Base-by-base conservation (phyloP, 2,329 filamentous ascomycete species). In the Fusarium chaquense region DNA sequence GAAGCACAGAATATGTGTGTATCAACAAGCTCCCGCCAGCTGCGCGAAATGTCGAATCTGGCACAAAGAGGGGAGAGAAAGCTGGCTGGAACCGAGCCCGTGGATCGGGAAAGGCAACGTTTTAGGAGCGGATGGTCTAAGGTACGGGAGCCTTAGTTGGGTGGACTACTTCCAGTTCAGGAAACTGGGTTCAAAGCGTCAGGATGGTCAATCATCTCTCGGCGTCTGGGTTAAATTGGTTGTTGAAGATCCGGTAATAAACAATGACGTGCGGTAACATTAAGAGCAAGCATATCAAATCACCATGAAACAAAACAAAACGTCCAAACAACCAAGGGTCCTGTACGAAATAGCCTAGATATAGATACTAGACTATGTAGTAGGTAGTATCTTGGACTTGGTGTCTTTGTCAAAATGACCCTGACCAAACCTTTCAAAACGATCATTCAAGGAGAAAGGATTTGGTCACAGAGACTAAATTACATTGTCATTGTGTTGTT, bases 141-240 rank as follows among this genome's bases (percentile, higher is more conserved):
- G 59, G 54, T 63, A 66, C 38, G 50, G 56, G 46, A 55, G 51
- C 46, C 40, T 67, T 69, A 57, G 67, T 70, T 64, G 53, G 50
- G 50, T 47, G 59, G 51, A 53, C 60, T 70, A 67, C 63, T 70
- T 68, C 67, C 67, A 70, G 62, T 70, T 70, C 45, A 68, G 67
- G 67, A 57, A 70, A 63, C 65, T 70, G 62, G 67, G 62, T 57
- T 70, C 67, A 70, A 70, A 68, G 67, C 67, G 58, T 64, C 47
- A 44, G 62, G 62, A 52, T 33, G 53, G 56, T 55, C 28, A 67
- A 62, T 11, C 35, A 66, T 55, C 50, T 67, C 67, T 64, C 67
- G 58, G 67, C 58, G 52, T 40, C 40, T 58, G 62, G n/a, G 55
- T 70, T 70, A 70, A 67, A 64, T 70, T 70, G 58, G 30, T 45